These are phyloP conservation scores for Penicillium freii DNA, from an alignment of 2,329 filamentous ascomycete species.

Conservation along the genomic window DNA sequence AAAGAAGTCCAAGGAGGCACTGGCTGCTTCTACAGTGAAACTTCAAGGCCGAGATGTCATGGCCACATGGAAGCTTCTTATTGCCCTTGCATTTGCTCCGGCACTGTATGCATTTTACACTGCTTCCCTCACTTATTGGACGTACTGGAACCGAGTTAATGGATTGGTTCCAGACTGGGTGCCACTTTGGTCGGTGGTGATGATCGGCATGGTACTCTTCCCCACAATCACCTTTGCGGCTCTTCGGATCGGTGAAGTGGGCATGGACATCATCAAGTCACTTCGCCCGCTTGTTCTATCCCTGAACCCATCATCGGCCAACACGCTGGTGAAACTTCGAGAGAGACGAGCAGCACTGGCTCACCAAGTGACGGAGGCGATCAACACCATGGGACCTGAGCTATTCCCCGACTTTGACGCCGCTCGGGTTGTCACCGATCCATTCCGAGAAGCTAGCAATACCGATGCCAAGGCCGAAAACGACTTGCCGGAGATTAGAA, in stretches of 20 bases:
- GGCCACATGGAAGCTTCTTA: constrained; percentile 89
- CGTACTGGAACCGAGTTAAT: constrained; percentile 76
- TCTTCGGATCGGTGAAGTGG: constrained; percentile 92
- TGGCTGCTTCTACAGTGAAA: constrained; percentile 84
- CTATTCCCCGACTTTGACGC: constrained; percentile 96
- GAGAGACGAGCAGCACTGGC: constrained; percentile 70
- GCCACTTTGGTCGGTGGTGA: constrained; percentile 72
- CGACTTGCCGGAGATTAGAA: constrained; percentile 24
- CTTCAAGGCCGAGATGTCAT: constrained; percentile 85
- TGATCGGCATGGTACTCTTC: constrained; percentile 76
- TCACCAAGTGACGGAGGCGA: constrained; percentile 79
- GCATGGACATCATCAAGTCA: constrained; percentile 97
- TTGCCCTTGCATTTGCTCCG: constrained; percentile 80
- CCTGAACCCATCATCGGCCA: constrained; percentile 78
- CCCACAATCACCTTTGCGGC: constrained; percentile 88
- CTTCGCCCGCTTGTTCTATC: constrained; percentile 82
- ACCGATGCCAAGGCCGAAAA: constrained; percentile 17
- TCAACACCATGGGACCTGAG: constrained; percentile 93
- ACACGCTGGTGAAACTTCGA: constrained; percentile 77
- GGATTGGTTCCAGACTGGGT: constrained; percentile 79
- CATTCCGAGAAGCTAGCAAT: constrained; percentile 40
- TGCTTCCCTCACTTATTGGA: constrained; percentile 69
- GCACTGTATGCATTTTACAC: constrained; percentile 81
- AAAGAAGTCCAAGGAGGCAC: constrained; percentile 76
- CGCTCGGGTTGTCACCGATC: constrained; percentile 62